Base-by-base conservation (phyloP, 2,329 filamentous ascomycete species). In the Pseudogymnoascus sp. region DNA sequence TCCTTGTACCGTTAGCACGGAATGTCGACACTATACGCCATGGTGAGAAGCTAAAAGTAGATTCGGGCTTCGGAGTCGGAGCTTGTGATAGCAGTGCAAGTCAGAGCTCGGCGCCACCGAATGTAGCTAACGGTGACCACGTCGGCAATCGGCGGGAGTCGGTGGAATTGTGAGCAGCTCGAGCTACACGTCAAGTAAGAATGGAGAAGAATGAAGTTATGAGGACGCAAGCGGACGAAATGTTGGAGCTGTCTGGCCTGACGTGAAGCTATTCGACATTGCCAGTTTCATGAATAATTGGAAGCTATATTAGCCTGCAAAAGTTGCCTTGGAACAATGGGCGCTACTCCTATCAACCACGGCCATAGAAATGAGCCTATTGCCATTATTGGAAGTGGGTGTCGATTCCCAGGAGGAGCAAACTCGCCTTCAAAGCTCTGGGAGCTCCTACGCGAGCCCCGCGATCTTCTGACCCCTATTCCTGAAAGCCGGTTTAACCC, bases 371-470 rank as follows among this genome's bases (percentile, higher is more conserved):
- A 39, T 20, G 37, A 39, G 16, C 72, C 72, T 28, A 71, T 74
- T 60, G 72, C 72, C n/a, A 69, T 74, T 18, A 61, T 67, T 14
- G 72, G 72, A 60, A 73, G 69, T 67, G 69, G 68, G 6, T 72
- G 70, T 20, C 67, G 72, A 39, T 66, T 74, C 1, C 70, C 72
- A 9, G 71, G 70, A n/a, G 68, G 67, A 57, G 67, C 72, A 7
- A 65, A 66, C 9, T 70, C 70, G 18, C 69, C 72, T 12, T 69
- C 69, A 5, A 72, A 73, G 60, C 69, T 74, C 37, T 74, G 72
- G 72, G 69, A 73, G 61, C 37, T 39, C 37, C 37, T 39, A 20
- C 37, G 37, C 37, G 16, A 39, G 37, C 37, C 37, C n/a, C 37
- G 37, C 8, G 37, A 39, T 8, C 16, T 39, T 39, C 7, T 39